Conservation (phyloP, 805 yeast species). For the Clavispora carvajalis region DNA sequence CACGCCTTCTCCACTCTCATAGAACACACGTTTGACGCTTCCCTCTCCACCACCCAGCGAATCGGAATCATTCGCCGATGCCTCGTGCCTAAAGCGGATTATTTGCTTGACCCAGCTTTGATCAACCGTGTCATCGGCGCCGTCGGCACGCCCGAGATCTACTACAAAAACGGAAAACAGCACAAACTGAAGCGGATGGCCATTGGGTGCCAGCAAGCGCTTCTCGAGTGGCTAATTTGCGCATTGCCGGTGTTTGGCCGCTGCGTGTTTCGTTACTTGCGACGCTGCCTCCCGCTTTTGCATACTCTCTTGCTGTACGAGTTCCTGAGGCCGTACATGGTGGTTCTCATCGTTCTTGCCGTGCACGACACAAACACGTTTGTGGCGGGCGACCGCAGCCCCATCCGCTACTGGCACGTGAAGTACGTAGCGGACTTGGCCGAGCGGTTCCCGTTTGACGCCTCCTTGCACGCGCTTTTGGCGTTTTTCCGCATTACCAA, state of each 20-base stretch:
- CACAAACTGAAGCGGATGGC: slow-evolving; percentile 15
- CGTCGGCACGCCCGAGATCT: slow-evolving; percentile 14
- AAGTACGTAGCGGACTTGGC: slow-evolving; percentile 7
- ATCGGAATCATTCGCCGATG: background rate
- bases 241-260: slow-evolving; percentile 11
- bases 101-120: background rate
- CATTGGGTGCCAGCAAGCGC: slow-evolving; percentile 7
- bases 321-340: slow-evolving; percentile 12
- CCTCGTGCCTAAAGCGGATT: background rate
- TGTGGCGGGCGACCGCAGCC: background rate
- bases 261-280: slow-evolving; percentile 1
- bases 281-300: slow-evolving; percentile 10
- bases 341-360: slow-evolving; percentile 6
- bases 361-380: background rate
- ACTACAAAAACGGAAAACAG: slow-evolving; percentile 14
- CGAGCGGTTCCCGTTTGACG: slow-evolving; percentile 10
- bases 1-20: background rate
- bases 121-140: slow-evolving; percentile 7
- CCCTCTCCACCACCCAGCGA: background rate
- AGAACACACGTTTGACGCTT: background rate
- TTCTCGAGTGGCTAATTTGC: slow-evolving; percentile 13
- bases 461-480: slow-evolving; percentile 7
- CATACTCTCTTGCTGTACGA: slow-evolving; percentile 13
- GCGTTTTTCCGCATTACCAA: background rate
- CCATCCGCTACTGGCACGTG: slow-evolving; percentile 12